These are phyloP conservation scores for Penicillium sp. DNA, from an alignment of 2,329 filamentous ascomycete species.

Conservation along the genomic window DNA sequence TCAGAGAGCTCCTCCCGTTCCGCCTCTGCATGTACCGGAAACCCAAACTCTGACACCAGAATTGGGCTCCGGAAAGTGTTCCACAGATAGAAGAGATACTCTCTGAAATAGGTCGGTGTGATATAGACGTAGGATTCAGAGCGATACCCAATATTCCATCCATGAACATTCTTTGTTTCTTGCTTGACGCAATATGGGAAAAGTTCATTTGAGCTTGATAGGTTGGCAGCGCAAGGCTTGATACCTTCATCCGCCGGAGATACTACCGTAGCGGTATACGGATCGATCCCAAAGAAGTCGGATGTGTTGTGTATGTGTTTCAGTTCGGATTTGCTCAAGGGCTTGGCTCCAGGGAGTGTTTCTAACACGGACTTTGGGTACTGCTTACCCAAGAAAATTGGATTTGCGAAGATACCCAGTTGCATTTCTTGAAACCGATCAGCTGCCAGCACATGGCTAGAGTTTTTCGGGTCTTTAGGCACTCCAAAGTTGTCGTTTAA, in stretches of 20 bases:
- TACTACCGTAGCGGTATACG: constrained; percentile 58
- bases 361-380: constrained; percentile 44
- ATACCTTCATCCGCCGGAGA: constrained; percentile 48
- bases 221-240: constrained; percentile 48
- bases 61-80: constrained; percentile 56
- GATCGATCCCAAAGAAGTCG: constrained; percentile 58
- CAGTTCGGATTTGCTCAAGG: constrained; percentile 50
- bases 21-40: constrained; percentile 51
- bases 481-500: constrained; percentile 54
- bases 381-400: constrained; percentile 45
- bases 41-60: constrained; percentile 55
- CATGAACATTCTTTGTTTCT: constrained; percentile 46
- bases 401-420: constrained; percentile 44
- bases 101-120: constrained; percentile 45
- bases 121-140: constrained; percentile 58
- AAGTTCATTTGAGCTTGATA: constrained; percentile 36
- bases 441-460: constrained; percentile 25
- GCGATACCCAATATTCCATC: constrained; percentile 59
- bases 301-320: constrained; percentile 49
- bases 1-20: constrained; percentile 43
- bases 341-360: constrained; percentile 43
- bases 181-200: constrained; percentile 55
- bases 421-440: constrained; percentile 34
- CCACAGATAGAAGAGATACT: constrained; percentile 58
- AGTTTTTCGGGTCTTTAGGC: constrained; percentile 37